Evolutionary conservation across 2,329 filamentous ascomycete species (phyloP), one percentile per base, ranked within the genome.

Genomic region (Penicillium sp.): DNA sequence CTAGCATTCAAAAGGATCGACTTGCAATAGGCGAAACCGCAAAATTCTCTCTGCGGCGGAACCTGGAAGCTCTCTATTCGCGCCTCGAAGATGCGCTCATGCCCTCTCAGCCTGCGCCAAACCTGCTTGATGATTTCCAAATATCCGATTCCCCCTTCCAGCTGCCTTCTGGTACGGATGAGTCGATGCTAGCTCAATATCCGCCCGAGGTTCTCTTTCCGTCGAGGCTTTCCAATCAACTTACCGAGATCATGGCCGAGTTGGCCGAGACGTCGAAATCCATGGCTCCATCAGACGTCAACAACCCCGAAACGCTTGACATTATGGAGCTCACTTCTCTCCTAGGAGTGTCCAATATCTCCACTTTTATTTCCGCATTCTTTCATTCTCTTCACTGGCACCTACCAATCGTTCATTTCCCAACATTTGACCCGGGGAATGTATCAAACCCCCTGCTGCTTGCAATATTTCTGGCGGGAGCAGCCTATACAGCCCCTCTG

Each of bases 351-450:
- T 60, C 62, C 0, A 69, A 69, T 29, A 61, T 70, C n/a, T 60
- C 65, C 0, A 40, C 52, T 10, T 70, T 67, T 11, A 64, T 69
- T 26, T 65, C 66, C 3, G 65, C 58, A 0, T 70, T 66, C 49
- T 70, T 70, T 14, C 65, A 69, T 13, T 67, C 67, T n/a, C 58
- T 70, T 2, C 65, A 70, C 46, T 70, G 67, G 67, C 67, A 70
- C 39, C 52, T 70, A 7, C 67, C 67, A 0, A 63, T 70, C 10
- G 65, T 70, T 1, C 67, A 70, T 52, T 70, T 67, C 14, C 67
- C 67, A 18, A 69, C 67, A 4, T 69, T 70, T 24, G 62, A 69
- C 26, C 67, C 67, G 0, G 64, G 63, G 1, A 61, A 62, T 7
- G 44, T 67, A 13, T 65, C 67, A 3, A 69, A 61, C 16, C 34